Evolutionary conservation across 2,329 filamentous ascomycete genomes (phyloP), one percentile per base, ranked within the genome.

Genomic region (Chaetothyriales sp.): DNA sequence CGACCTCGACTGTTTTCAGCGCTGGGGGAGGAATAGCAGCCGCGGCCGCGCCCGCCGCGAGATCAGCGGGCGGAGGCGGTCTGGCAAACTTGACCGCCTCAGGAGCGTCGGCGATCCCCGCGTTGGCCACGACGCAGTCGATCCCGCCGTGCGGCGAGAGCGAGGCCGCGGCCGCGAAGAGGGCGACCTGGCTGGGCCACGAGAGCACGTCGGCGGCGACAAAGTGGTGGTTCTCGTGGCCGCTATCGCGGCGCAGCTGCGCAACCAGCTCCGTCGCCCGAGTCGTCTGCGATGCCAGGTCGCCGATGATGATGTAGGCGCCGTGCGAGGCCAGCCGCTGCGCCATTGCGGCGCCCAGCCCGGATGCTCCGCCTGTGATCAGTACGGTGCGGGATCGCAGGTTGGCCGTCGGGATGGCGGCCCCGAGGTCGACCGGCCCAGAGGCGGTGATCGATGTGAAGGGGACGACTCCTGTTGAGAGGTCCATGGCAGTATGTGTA

Each of bases 101-200:
- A 28, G 63, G 48, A 28, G 62, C 61, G 39, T 73, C 71, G 43
- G 72, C 69, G 56, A 84, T 75, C 46, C 81, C 82, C 0, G 81
- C 81, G 60, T 83, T 83, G 54, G 80, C 79, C 45, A 84, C 77
- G 3, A 83, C 79, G 18, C 73, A 68, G 63, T 84, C 79, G 55
- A 84, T 73, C 10, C 73, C 72, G 15, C 73, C 71, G 48, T 74
- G 70, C 0, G 71, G 72, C 53, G 76, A 80, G 50, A 77, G 65
- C 49, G 68, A 66, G 39, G 71, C 67, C 2, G 79, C 79, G 49
- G 72, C 65, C 44, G 76, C 75, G 70, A 85, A 86, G 49, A 84
- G 70, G 25, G 72, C 66, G 45, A 79, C 75, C 60, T 84, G 81
- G 5, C 75, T 77, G 44, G 77, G 67, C 79, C 80, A 85, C 55